Percentiles rank a stretch among this genome's conserved stretches.
phyloP scores from a whole-genome alignment of 2,329 filamentous ascomycete genomes.

The Thielaviopsis euricoi region DNA sequence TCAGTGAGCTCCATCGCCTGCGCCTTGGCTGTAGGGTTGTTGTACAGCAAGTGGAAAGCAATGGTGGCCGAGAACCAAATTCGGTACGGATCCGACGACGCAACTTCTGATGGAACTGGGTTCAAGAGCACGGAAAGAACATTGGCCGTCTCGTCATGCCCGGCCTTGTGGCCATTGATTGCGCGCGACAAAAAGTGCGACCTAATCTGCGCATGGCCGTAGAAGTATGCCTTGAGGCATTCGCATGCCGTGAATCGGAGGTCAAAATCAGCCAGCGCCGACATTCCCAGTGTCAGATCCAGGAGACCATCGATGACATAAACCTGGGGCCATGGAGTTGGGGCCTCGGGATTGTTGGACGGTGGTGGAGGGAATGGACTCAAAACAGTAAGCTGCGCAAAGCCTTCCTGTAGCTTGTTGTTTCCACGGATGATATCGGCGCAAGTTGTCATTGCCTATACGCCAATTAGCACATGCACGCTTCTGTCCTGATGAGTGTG shows the following conservation, averaged over 20 bases:
- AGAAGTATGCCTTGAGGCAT: slow-evolving; percentile 86
- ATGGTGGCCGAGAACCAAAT: slow-evolving; percentile 81
- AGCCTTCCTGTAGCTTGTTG: slow-evolving; percentile 63
- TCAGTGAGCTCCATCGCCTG: slow-evolving; percentile 71
- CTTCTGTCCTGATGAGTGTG: background rate
- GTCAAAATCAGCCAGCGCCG: slow-evolving; percentile 54
- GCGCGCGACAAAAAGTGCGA: slow-evolving; percentile 76
- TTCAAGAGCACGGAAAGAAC: slow-evolving; percentile 69
- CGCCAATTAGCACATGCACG: background rate
- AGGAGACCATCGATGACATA: slow-evolving; percentile 91
- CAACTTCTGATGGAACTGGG: slow-evolving; percentile 37
- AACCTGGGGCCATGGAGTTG: slow-evolving; percentile 32
- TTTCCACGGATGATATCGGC: slow-evolving; percentile 81
- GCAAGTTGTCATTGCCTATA: slow-evolving; percentile 62
- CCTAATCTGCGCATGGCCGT: slow-evolving; percentile 62
- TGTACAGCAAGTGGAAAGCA: slow-evolving; percentile 69
- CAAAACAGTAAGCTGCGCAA: slow-evolving; percentile 70
- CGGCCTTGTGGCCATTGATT: slow-evolving; percentile 69
- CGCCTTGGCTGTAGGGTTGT: slow-evolving; percentile 63
- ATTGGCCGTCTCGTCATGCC: slow-evolving; percentile 71
- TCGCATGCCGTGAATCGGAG: slow-evolving; percentile 72
- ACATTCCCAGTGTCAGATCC: slow-evolving; percentile 58
- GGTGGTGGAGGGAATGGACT: slow-evolving; percentile 13
- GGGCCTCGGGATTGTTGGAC: slow-evolving; percentile 20
- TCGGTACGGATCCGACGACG: slow-evolving; percentile 66